These are phyloP conservation scores for Arabidopsis lyrata DNA, from an alignment of 441 rosid genomes.

Conservation along the genomic window DNA sequence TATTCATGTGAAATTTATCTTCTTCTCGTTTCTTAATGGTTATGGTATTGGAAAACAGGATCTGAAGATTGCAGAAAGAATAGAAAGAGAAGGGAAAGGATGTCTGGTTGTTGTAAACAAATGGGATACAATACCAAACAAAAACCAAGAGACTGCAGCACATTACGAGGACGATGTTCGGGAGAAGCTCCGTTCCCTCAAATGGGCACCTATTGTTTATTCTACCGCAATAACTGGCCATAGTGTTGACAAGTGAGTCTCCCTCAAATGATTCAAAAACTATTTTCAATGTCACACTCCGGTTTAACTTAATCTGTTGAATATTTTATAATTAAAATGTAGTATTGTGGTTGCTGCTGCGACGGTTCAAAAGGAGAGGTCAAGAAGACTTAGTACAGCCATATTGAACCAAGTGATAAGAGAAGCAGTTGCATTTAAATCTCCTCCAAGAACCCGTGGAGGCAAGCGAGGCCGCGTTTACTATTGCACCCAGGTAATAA, in stretches of 20 bases:
- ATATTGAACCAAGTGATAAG: slow-evolving; percentile 82
- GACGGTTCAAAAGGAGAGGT: slow-evolving; percentile 86
- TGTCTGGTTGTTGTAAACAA: slow-evolving; percentile 93
- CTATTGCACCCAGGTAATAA: slow-evolving; percentile 86
- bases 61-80: slow-evolving; percentile 89
- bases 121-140: slow-evolving; percentile 96
- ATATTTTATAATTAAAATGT: slow-evolving; percentile 28
- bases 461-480: slow-evolving; percentile 92
- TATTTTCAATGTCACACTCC: not conserved
- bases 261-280: not conserved
- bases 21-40: slow-evolving; percentile 26
- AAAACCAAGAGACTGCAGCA: slow-evolving; percentile 78
- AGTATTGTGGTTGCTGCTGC: slow-evolving; percentile 86
- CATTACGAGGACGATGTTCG: slow-evolving; percentile 91
- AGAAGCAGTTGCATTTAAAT: slow-evolving; percentile 89
- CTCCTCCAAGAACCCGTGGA: slow-evolving; percentile 94
- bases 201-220: slow-evolving; percentile 96
- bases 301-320: slow-evolving; percentile 18
- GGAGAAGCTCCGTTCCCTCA: slow-evolving; percentile 85
- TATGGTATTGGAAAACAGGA: slow-evolving; percentile 59
- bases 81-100: slow-evolving; percentile 93
- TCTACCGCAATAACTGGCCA: slow-evolving; percentile 90
- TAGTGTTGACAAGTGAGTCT: slow-evolving; percentile 82
- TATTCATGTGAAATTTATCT: not conserved
- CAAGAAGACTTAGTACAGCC: slow-evolving; percentile 86